A percentile compares a stretch with the other conserved stretches of the same genome.
Evolutionary conservation across 2,329 filamentous ascomycete species (phyloP).

Genomic region (Pseudofabraea citricarpa): DNA sequence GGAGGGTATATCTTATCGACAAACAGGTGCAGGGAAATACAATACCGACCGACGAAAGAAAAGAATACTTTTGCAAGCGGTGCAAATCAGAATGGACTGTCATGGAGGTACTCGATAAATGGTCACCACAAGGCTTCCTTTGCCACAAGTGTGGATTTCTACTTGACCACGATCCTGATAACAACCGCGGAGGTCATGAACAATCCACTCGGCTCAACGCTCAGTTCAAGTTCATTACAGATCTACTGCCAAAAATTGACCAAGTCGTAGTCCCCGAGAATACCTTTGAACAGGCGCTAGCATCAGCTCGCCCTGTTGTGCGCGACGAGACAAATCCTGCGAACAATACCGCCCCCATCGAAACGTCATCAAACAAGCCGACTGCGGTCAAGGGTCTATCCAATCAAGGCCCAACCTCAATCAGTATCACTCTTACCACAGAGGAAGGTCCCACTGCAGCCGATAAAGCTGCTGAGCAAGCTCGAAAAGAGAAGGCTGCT

Average conservation of each 20-base stretch:
- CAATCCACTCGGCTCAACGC: constrained; percentile 71
- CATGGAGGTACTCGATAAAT: constrained; percentile 80
- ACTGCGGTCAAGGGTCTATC: constrained; percentile 66
- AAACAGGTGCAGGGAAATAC: constrained; percentile 83
- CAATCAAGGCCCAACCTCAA: constrained; percentile 62
- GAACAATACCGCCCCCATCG: constrained; percentile 53
- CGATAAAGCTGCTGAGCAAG: constrained; percentile 59
- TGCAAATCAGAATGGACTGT: constrained; percentile 86
- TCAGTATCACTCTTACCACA: constrained; percentile 65
- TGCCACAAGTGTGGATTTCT: constrained; percentile 73
- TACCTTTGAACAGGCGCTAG: constrained; percentile 65
- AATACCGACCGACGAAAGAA: constrained; percentile 76
- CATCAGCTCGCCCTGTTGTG: constrained; percentile 57
- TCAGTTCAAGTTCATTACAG: constrained; percentile 74
- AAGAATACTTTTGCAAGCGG: constrained; percentile 80
- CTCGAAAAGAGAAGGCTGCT: constrained; percentile 60
- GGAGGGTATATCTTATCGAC: constrained; percentile 81
- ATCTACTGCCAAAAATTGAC: constrained; percentile 73
- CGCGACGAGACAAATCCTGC: constrained; percentile 65
- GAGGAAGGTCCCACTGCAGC: constrained; percentile 62
- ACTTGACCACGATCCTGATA: constrained; percentile 62
- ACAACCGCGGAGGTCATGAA: constrained; percentile 65
- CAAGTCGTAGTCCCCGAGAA: constrained; percentile 68
- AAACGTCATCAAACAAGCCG: constrained; percentile 47
- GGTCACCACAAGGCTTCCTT: constrained; percentile 66